These are phyloP conservation scores for Fusarium tuaranense DNA, from an alignment of 2,329 filamentous ascomycete species.

Conservation along the genomic window DNA sequence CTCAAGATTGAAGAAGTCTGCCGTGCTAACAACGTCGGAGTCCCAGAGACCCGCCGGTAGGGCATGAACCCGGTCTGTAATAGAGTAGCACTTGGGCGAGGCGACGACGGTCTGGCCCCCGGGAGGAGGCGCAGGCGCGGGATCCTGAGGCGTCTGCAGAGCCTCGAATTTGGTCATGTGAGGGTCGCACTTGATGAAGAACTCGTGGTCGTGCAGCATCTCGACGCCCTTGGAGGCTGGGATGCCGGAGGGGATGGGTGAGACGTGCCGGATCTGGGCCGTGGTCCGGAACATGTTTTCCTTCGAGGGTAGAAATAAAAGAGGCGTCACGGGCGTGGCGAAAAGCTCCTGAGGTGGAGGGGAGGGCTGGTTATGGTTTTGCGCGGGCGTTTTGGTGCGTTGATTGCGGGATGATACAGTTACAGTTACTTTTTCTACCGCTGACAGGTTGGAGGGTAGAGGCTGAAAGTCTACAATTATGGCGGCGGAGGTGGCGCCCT, in stretches of 20 bases:
- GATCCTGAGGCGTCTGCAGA: slow-evolving; percentile 46
- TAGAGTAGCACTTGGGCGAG: slow-evolving; percentile 56
- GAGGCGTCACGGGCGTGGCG: background rate
- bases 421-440: background rate
- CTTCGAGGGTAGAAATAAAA: background rate
- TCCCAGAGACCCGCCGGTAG: slow-evolving; percentile 68
- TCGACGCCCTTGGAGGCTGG: slow-evolving; percentile 53
- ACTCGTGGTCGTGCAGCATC: slow-evolving; percentile 63
- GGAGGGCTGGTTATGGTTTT: background rate
- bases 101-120: slow-evolving; percentile 39
- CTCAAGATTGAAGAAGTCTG: slow-evolving; percentile 64
- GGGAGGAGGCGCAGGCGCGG: slow-evolving; percentile 46
- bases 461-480: background rate
- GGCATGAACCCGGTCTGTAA: slow-evolving; percentile 63
- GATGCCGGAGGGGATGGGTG: slow-evolving; percentile 55
- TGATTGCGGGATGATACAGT: background rate
- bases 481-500: slow-evolving; percentile 9
- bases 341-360: background rate
- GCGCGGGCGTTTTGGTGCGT: background rate
- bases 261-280: slow-evolving; percentile 56
- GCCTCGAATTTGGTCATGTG: slow-evolving; percentile 59
- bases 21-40: slow-evolving; percentile 63
- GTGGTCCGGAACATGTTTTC: slow-evolving; percentile 58
- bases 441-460: background rate
- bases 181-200: slow-evolving; percentile 65